These are phyloP conservation scores for Lentinula boryana DNA, from an alignment of 768 basidiomycete species.

Conservation along the genomic window DNA sequence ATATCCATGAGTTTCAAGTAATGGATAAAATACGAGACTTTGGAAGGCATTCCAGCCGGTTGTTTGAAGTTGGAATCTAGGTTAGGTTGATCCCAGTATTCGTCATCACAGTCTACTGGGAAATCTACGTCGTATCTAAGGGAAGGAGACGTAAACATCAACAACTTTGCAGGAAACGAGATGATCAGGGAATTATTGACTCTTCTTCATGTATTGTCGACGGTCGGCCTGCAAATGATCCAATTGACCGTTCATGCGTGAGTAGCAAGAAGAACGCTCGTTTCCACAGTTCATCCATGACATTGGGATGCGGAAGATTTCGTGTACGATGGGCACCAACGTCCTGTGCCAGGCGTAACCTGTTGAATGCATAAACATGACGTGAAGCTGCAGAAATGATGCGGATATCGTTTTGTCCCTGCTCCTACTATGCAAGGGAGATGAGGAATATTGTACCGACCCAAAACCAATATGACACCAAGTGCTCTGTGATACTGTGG, in stretches of 20 bases:
- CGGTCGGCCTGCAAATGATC: slow-evolving; percentile 57
- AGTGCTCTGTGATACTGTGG: slow-evolving; percentile 43
- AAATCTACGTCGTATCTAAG: slow-evolving; percentile 67
- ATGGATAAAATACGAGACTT: slow-evolving; percentile 50
- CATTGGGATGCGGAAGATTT: slow-evolving; percentile 26
- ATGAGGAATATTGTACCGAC: slow-evolving; percentile 19
- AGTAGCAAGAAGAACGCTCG: slow-evolving; percentile 51
- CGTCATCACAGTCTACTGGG: slow-evolving; percentile 57
- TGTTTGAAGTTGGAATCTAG: slow-evolving; percentile 57
- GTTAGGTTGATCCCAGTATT: slow-evolving; percentile 62
- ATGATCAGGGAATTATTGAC: slow-evolving; percentile 29
- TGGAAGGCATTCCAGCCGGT: slow-evolving; percentile 50
- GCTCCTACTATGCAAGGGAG: no score
- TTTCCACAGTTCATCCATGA: slow-evolving; percentile 72
- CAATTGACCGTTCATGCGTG: slow-evolving; percentile 37
- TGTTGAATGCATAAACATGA: neutral
- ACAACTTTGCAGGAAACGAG: neutral
- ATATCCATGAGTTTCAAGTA: slow-evolving; percentile 56
- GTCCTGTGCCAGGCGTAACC: slow-evolving; percentile 64
- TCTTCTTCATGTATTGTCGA: slow-evolving; percentile 73
- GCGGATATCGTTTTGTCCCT: no score
- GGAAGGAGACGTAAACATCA: neutral
- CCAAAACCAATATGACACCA: slow-evolving; percentile 61
- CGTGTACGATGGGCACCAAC: slow-evolving; percentile 60
- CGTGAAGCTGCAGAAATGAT: slow-evolving; percentile 24